Conservation (phyloP, 805 yeast genomes). For the Candida caryicola region DNA sequence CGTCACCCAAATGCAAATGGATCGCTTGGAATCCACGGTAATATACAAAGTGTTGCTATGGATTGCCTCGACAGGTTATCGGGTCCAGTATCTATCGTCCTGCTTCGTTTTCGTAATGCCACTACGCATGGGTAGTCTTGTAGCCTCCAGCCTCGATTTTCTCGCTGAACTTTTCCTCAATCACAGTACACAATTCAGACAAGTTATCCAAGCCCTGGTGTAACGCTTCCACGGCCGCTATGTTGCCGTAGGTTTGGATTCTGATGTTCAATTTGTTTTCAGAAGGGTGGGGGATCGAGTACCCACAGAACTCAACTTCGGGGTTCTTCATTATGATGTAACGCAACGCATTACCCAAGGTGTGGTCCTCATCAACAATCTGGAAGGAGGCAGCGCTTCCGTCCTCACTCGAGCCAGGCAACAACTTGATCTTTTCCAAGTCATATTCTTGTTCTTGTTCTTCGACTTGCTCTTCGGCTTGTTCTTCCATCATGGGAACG, state of each 20-base stretch:
- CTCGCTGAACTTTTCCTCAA: constrained; percentile 75
- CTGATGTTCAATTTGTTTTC: constrained; percentile 86
- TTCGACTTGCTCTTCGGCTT: constrained; percentile 16
- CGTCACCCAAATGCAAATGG: not conserved
- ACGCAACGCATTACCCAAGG: constrained; percentile 90
- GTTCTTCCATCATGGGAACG: constrained; percentile 17
- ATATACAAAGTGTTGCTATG: not conserved
- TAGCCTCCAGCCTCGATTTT: constrained; percentile 58
- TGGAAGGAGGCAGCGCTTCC: constrained; percentile 95
- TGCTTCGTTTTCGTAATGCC: too few species aligned
- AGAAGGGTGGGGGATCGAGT: constrained; percentile 97
- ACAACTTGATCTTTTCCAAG: constrained; percentile 56
- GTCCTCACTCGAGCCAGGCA: constrained; percentile 89
- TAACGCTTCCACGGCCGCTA: constrained; percentile 88
- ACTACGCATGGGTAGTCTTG: constrained; percentile 48
- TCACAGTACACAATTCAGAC: constrained; percentile 74
- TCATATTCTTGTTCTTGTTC: constrained; percentile 50
- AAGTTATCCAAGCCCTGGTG: constrained; percentile 89
- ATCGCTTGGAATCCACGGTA: not conserved
- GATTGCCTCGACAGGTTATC: not conserved
- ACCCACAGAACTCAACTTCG: constrained; percentile 97
- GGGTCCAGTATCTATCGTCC: not conserved
- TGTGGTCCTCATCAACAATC: constrained; percentile 91
- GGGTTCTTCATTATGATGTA: constrained; percentile 97
- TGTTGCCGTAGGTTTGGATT: constrained; percentile 85